Evolutionary conservation across 139 green algal genomes (phyloP), one percentile per base, ranked within the genome.

Genomic region (Chlorella sp.): DNA sequence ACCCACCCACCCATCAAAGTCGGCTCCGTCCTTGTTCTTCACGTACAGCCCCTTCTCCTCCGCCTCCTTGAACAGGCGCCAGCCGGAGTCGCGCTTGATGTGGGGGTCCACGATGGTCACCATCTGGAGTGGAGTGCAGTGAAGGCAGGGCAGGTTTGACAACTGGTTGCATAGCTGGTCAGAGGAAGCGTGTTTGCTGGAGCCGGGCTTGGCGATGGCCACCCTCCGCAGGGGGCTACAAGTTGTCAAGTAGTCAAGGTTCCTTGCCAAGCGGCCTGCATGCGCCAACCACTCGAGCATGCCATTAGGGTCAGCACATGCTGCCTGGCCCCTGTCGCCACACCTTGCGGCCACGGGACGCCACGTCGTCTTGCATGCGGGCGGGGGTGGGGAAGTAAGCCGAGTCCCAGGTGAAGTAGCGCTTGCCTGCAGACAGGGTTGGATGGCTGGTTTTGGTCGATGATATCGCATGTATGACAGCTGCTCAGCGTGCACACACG

Each of bases 21-120:
- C 96, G 12, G 78, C 86, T 44, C 91, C 92, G 51, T 97, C 84
- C 74, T 92, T 92, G 85, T 97, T 94, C 71, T 95, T 95, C 18
- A 99, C 96, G 84, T 95, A 99, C 90, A 96, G 93, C 18, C 92
- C 87, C 78, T 92, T 93, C 12, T 87, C 51, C 76, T 93, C 82
- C 0, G 96, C 97, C 86, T 99, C 94, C 60, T 93, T 93, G 88
- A 97, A 96, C 38, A 99, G 84, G 44, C 91, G 86, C 90, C 98
- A 99, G 30, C 39, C 55, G 16, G 70, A 6, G 90, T 99, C 97
- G 11, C 91, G 91, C 92, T 99, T 99, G 44, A 99, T 95, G 90
- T 99, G 98, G 15, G 98, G 98, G 89, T 99, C 98, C 63, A 99
- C 95, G 78, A 99, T 99, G 75, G 93, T 96, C n/a, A 99, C 97